Evolutionary conservation across 2,329 filamentous ascomycete species (phyloP), one percentile per base, ranked within the genome.

Genomic region (Dactylella cylindrospora): DNA sequence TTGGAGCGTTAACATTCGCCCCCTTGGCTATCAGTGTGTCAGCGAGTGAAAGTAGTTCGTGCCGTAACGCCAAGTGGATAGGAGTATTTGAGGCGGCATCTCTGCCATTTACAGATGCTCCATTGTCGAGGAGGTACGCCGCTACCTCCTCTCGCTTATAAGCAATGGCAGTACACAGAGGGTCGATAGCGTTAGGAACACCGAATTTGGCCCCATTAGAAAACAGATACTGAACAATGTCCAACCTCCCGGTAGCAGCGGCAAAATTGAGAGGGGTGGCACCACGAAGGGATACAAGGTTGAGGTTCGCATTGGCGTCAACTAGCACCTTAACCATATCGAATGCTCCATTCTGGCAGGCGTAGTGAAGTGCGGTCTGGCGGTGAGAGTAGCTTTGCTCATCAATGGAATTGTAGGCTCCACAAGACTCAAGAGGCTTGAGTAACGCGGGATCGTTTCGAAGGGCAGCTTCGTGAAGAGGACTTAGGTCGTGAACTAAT

Each of bases 311-410:
- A 19, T 39, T 38, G 19, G 26, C 25, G 19, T 15, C 32, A 13
- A 64, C 22, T 15, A 64, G 59, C 3, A 31, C 50, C 13, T 64
- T 55, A 3, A 49, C 59, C 13, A 39, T 55, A 13, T 55, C 59
- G 20, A 64, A 20, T 36, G 39, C 46, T 3, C 59, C 59, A n/a
- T 55, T 64, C 31, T 64, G 50, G 19, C 50, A 64, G 8, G 59
- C 49, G 38, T 49, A 54, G 50, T 64, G 59, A 4, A 64, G 45
- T 3, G 59, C 59, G 2, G 59, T 64, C 39, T 61, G 52, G 47
- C 53, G 50, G 22, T 46, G 35, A 6, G 50, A 46, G n/a, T n/a
- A n/a, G 10, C 50, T 54, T 22, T 49, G 55, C 35, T 61, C 55
- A 29, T 61, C 55, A 5, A 61, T 44, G 22, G 52, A 49, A 5